Conservation (phyloP, 805 yeast genomes). For the Komagataella mondaviorum region DNA sequence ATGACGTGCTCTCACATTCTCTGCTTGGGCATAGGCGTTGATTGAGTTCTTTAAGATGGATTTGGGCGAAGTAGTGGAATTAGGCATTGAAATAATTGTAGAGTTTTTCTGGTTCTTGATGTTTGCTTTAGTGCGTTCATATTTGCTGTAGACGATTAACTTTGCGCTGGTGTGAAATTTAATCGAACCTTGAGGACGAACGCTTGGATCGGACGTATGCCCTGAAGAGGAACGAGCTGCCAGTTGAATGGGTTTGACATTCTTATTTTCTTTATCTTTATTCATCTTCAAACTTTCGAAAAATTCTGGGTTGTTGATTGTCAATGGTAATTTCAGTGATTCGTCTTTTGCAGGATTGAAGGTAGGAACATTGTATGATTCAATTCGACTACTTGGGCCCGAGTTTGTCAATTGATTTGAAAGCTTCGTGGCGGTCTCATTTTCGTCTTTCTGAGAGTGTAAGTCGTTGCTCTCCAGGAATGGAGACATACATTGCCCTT, state of each 20-base stretch:
- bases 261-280: neutral
- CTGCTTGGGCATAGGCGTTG: constrained; percentile 20
- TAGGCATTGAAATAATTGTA: neutral
- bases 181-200: neutral
- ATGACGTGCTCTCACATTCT: constrained; percentile 19
- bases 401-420: neutral
- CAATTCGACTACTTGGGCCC: neutral
- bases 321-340: neutral
- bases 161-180: neutral
- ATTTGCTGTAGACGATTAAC: neutral
- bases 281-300: neutral
- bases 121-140: neutral
- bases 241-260: neutral
- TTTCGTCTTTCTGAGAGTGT: neutral
- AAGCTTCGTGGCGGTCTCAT: neutral
- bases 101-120: neutral
- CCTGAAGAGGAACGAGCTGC: neutral
- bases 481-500: neutral
- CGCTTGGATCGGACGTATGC: neutral
- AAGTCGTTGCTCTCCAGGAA: neutral
- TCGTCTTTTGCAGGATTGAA: neutral
- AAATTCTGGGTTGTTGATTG: neutral
- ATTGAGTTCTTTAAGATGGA: constrained; percentile 23
- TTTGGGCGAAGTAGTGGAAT: constrained; percentile 5
- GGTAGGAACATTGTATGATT: neutral